phyloP scores from a whole-genome alignment of 1,139 yeast genomes.

The Lodderomyces beijingensis region DNA sequence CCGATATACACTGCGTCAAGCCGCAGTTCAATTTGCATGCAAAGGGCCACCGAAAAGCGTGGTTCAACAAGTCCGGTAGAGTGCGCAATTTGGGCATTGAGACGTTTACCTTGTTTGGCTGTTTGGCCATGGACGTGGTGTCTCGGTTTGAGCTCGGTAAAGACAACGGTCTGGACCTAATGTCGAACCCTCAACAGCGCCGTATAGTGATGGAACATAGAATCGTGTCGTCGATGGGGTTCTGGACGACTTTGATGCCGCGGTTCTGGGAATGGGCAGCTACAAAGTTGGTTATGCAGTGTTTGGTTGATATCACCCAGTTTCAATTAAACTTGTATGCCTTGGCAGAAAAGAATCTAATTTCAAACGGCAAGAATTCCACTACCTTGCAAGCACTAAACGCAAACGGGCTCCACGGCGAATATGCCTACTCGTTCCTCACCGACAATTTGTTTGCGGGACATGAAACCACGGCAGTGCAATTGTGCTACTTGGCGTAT shows the following conservation, averaged over 20 bases:
- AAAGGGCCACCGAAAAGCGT: conserved; percentile 26
- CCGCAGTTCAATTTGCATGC: conserved; percentile 33
- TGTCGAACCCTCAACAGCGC: conserved; percentile 34
- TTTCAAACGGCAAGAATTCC: conserved; percentile 17
- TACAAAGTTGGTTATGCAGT: conserved; percentile 30
- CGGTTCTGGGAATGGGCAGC: conserved; percentile 49
- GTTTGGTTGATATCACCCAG: conserved; percentile 36
- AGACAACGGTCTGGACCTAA: conserved; percentile 39
- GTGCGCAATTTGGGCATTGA: conserved; percentile 40
- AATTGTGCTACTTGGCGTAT: conserved; percentile 56
- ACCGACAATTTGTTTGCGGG: conserved; percentile 57
- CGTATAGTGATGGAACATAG: conserved; percentile 47
- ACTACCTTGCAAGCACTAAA: conserved; percentile 36
- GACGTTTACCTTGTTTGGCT: conserved; percentile 57
- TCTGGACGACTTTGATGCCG: conserved; percentile 67
- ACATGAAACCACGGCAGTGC: conserved; percentile 72
- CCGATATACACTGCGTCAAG: conserved; percentile 32
- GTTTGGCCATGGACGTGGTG: conserved; percentile 72
- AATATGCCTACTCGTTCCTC: conserved; percentile 37
- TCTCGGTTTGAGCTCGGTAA: conserved; percentile 59
- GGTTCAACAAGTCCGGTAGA: conserved; percentile 25
- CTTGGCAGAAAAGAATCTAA: conserved; percentile 31
- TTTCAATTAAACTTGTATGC: conserved; percentile 50
- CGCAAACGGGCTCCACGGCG: conserved; percentile 27
- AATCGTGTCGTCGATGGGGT: conserved; percentile 59